Base-by-base conservation (phyloP, 2,329 filamentous ascomycete species). In the Neoascochyta sp. region DNA sequence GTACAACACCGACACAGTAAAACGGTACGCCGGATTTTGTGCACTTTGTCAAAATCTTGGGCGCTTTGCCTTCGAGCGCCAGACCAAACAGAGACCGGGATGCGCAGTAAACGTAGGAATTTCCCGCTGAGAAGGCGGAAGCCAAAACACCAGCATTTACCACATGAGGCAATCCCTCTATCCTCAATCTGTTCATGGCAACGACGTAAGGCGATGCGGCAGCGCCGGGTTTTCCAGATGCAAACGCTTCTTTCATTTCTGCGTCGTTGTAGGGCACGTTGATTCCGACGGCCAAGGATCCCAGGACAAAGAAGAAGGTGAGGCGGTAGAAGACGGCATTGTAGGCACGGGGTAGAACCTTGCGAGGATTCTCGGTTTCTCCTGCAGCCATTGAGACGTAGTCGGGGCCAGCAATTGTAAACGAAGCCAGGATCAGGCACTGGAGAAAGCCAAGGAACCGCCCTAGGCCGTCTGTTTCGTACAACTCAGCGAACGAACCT, bases 251-350 rank as follows among this genome's bases (percentile, higher is more conserved):
- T 2, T 64, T 71, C 41, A 90, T 71, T 6, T 71, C 69, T 1
- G 66, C 45, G 46, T 89, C 77, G 43, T 87, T 77, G 39, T 80
- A 78, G 0, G 83, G 83, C 37, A 86, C 71, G 57, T 82, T 83
- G 2, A 86, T 70, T 8, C 68, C 67, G 74, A 20, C 89, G 77
- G 13, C 86, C 56, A 92, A 69, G 0, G 82, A 78, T 2, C 84
- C 84, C 2, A 87, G 73, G 21, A 86, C 74, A 63, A 88, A 89
- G 60, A 90, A 89, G 2, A 75, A 66, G 0, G 81, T 81, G 17
- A 90, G 67, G 17, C 86, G 80, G 60, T 85, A 88, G 59, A 89
- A 88, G 1, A 89, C 83, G 27, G 81, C 78, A 38, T 86, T 86
- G 62, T 79, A 88, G 1, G 85, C 85, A 22, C 75, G 77, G 0